Percentiles rank a stretch among this genome's conserved stretches.
Evolutionary conservation across 169 alveolate species (phyloP).

Genomic region (Toxoplasma gondii): DNA sequence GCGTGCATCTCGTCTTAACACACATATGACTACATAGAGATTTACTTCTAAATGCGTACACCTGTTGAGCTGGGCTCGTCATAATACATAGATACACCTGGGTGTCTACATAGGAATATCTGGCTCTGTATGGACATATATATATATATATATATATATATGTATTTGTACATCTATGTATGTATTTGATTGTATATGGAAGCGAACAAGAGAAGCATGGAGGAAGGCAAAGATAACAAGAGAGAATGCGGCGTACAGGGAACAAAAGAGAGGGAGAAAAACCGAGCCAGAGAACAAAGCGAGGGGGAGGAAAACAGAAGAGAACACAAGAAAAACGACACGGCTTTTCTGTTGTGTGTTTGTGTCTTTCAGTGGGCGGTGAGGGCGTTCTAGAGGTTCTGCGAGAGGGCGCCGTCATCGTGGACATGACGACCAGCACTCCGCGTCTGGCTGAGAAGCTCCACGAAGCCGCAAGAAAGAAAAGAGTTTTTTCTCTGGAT

Average conservation of each 20-base stretch:
- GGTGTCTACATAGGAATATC: not conserved
- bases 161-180: not conserved
- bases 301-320: no score
- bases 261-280: no score
- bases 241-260: no score
- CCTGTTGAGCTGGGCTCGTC: no score
- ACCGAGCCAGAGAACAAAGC: no score
- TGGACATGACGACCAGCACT: constrained; percentile 86
- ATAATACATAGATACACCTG: not conserved
- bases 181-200: not conserved
- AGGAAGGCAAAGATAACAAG: not conserved
- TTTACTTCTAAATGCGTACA: no score
- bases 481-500: constrained; percentile 74
- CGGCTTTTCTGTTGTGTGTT: no score
- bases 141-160: not conserved
- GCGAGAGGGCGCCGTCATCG: not conserved
- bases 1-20: not conserved
- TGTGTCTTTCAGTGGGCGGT: not conserved
- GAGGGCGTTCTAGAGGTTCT: not conserved
- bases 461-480: constrained; percentile 66
- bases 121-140: not conserved
- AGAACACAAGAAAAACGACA: no score
- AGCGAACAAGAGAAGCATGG: not conserved
- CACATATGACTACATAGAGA: not conserved
- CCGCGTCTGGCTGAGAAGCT: constrained; percentile 82